A percentile compares a stretch with the other conserved stretches of the same genome.
These are phyloP conservation scores for Phytophthora hibernalis DNA, from an alignment of 352 stramenopile genomes.

Conservation along the genomic window DNA sequence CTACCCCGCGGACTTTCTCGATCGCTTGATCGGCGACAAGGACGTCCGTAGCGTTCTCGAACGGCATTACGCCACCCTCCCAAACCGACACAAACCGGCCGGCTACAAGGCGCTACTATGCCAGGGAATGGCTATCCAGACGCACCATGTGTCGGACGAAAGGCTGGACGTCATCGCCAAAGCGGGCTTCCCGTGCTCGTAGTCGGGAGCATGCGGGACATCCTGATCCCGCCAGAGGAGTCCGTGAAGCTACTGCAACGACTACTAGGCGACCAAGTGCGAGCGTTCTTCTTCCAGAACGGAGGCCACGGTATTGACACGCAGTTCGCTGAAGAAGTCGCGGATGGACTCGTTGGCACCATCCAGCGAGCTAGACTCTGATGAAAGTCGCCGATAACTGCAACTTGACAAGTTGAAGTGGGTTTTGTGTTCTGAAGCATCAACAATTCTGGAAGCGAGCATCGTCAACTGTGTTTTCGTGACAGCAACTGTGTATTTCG, in stretches of 20 bases:
- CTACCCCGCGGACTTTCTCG: slow-evolving; percentile 49
- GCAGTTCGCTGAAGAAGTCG: slow-evolving; percentile 41
- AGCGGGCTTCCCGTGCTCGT: slow-evolving; percentile 50
- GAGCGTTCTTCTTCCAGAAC: slow-evolving; percentile 36
- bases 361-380: slow-evolving; percentile 31
- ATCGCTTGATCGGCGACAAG: slow-evolving; percentile 36
- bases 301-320: slow-evolving; percentile 39
- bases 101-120: slow-evolving; percentile 39
- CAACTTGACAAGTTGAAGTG: slow-evolving; percentile 27
- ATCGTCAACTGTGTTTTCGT: neutral
- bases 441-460: too few relatives aligned
- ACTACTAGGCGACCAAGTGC: slow-evolving; percentile 30
- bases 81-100: slow-evolving; percentile 23
- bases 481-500: neutral
- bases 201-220: slow-evolving; percentile 47
- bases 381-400: neutral
- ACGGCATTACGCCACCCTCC: slow-evolving; percentile 28
- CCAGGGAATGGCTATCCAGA: slow-evolving; percentile 39
- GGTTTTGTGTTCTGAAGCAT: neutral
- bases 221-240: slow-evolving; percentile 46
- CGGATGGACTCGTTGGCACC: slow-evolving; percentile 32
- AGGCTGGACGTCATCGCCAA: slow-evolving; percentile 42
- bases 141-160: slow-evolving; percentile 58
- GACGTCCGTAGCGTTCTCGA: slow-evolving; percentile 32
- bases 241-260: slow-evolving; percentile 32